Conservation (phyloP, 495 filamentous ascomycete genomes). For the Hypomontagnella submonticulosa region DNA sequence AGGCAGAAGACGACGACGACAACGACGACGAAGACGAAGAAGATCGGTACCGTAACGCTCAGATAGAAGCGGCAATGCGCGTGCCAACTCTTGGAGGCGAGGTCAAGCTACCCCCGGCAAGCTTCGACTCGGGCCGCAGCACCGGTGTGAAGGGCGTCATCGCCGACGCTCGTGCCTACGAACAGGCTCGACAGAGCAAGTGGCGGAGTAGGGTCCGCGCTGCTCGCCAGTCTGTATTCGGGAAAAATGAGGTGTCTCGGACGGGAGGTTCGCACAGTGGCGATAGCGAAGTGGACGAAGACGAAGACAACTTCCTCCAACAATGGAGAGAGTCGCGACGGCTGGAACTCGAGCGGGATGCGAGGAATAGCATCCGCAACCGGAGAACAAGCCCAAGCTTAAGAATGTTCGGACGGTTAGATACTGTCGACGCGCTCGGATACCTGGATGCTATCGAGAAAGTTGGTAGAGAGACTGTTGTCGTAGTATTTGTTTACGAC, state of each 20-base stretch:
- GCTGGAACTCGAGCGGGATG: slow-evolving; percentile 74
- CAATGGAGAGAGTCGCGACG: slow-evolving; percentile 84
- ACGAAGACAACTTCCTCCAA: slow-evolving; percentile 84
- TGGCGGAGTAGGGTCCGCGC: slow-evolving; percentile 60
- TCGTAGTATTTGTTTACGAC: slow-evolving; percentile 96
- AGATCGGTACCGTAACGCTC: slow-evolving; percentile 65
- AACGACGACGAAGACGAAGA: slow-evolving; percentile 63
- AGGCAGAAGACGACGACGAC: slow-evolving; percentile 56
- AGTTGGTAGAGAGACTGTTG: slow-evolving; percentile 79
- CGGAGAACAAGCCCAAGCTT: slow-evolving; percentile 75
- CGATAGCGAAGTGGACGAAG: slow-evolving; percentile 69
- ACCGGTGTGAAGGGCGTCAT: slow-evolving; percentile 99
- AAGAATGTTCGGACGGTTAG: slow-evolving; percentile 78
- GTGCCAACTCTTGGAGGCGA: slow-evolving; percentile 66
- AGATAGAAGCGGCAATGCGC: slow-evolving; percentile 69
- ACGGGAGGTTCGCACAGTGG: slow-evolving; percentile 38
- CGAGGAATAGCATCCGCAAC: slow-evolving; percentile 56
- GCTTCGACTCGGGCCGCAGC: slow-evolving; percentile 75
- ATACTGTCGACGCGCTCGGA: slow-evolving; percentile 86
- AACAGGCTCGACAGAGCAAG: slow-evolving; percentile 78
- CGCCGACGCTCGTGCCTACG: slow-evolving; percentile 91
- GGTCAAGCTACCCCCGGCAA: slow-evolving; percentile 67
- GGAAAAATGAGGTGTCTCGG: slow-evolving; percentile 31
- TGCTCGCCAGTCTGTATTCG: slow-evolving; percentile 60
- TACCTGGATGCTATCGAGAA: slow-evolving; percentile 97